Percentiles rank a stretch among this genome's conserved stretches.
phyloP scores from a whole-genome alignment of 495 filamentous ascomycete species.

The Aspergillus haitiensis region DNA sequence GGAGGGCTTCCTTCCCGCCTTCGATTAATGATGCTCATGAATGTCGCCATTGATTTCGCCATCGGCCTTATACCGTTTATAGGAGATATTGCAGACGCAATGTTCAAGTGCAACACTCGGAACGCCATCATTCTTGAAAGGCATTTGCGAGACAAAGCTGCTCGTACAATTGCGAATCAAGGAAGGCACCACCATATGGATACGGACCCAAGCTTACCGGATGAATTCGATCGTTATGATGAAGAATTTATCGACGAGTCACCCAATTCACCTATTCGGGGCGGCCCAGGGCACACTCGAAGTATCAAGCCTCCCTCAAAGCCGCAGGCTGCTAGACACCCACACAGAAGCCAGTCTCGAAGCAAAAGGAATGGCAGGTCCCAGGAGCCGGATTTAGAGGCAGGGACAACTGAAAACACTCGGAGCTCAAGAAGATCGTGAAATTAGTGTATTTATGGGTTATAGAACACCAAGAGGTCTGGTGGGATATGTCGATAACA shows the following conservation, averaged over 20 bases:
- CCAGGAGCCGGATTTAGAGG: constrained; percentile 34
- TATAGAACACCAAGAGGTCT: no score
- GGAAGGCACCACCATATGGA: constrained; percentile 19
- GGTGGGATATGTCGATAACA: neutral
- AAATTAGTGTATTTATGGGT: neutral
- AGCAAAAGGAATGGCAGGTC: constrained; percentile 29
- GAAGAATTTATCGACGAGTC: constrained; percentile 18
- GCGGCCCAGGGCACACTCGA: constrained; percentile 6
- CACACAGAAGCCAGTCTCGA: constrained; percentile 27
- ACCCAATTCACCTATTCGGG: neutral
- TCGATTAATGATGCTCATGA: constrained; percentile 67
- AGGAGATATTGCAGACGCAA: constrained; percentile 77
- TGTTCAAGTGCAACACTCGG: constrained; percentile 68
- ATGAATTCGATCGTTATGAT: constrained; percentile 44
- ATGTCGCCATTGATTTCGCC: constrained; percentile 74
- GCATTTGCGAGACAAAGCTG: constrained; percentile 56
- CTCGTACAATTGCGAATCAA: constrained; percentile 28
- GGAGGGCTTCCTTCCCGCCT: constrained; percentile 63
- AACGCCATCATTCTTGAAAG: constrained; percentile 76
- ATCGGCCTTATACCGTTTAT: constrained; percentile 83
- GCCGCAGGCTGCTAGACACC: constrained; percentile 28
- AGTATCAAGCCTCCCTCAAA: constrained; percentile 20
- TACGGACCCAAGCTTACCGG: constrained; percentile 41
- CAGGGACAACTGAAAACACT: constrained; percentile 24
- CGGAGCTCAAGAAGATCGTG: constrained; percentile 3